Base-by-base conservation (phyloP, 805 yeast genomes). In the Candida sakaeoensis region DNA sequence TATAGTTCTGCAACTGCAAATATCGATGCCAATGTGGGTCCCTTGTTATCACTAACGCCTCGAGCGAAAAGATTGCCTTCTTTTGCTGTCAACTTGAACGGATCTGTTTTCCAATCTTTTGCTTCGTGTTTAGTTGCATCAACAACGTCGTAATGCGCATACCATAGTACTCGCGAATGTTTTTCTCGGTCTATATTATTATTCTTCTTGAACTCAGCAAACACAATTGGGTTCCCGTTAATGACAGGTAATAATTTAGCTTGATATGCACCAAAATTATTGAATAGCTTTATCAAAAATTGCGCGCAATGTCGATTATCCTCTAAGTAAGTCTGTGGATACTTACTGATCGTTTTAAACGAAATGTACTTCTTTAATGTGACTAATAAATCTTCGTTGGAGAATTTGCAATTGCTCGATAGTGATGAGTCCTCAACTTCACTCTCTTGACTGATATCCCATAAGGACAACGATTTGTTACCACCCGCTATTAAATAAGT, bases 121-220 rank as follows among this genome's bases (percentile, higher is more conserved):
- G 48, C 53, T 16, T 68, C 63, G 24, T 43, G 39, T 37, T 72
- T 72, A 24, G 77, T 75, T 0, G 95, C 95, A 43, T 84, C 85
- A 29, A 91, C 88, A 19, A 91, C 96, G 61, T 91, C 99, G 56
- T 93, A 91, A 67, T 91, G 99, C 1, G 96, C 98, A 60, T 91
- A 91, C 84, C 95, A 91, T 35, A 91, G 58, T 4, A 88, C 70
- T 41, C 85, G 67, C 9, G 42, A 36, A 14, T 36, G 41, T 2
- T 30, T 36, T 8, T 14, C 13, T n/a, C n/a, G n/a, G n/a, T n/a
- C n/a, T 6, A 22, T 14, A 16, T 8, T 13, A 8, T 26, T 32
- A 22, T 73, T 76, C 4, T 78, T 79, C 41, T 65, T 63, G 60
- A 91, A 91, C 7, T 69, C 64, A 0, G 93, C 93, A 52, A 77